Base-by-base conservation (phyloP, 805 yeast species). In the Ogataea dorogensis region DNA sequence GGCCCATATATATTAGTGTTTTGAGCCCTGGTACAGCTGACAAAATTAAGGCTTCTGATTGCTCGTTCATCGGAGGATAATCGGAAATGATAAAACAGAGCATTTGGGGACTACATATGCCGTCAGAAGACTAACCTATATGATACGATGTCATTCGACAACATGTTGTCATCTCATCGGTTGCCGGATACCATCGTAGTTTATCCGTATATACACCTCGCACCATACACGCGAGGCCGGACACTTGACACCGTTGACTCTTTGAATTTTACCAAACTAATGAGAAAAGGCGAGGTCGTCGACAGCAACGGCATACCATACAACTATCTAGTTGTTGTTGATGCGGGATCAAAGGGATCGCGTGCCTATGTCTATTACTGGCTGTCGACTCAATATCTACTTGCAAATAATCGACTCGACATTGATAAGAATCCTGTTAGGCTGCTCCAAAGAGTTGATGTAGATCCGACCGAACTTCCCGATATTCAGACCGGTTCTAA, bases 291-390 rank as follows among this genome's bases (percentile, higher is more conserved):
- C 4, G 29, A 42, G 8, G 44, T 70, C 2, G 52, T 53, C 18
- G 67, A 70, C 34, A 47, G 54, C 2, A 53, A 66, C 2, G 73
- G 72, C 2, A 56, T 70, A 1, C 81, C 82, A 1, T 75, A 72
- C 40, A 78, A 79, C 52, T 79, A 78, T 51, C 71, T 79, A 3
- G 68, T 79, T 2, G 65, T 79, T 4, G 70, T 79, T 2, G 86
- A 79, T 54, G 75, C 84, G 1, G 86, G 86, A 0, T 77, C 84
- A 3, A 76, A 70, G 39, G 86, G 86, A 0, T 72, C 83, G 0
- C 54, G 86, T 13, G 83, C 79, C 0, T 76, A 67, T 46, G 67
- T 79, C 1, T 79, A 79, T 57, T 66, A 71, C 37, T 81, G 79
- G 77, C 53, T 64, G 26, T 69, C 71, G 34, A 67, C 75, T 0